phyloP scores from a whole-genome alignment of 176 grass and related monocot genomes.

The Oryza rufipogon region DNA sequence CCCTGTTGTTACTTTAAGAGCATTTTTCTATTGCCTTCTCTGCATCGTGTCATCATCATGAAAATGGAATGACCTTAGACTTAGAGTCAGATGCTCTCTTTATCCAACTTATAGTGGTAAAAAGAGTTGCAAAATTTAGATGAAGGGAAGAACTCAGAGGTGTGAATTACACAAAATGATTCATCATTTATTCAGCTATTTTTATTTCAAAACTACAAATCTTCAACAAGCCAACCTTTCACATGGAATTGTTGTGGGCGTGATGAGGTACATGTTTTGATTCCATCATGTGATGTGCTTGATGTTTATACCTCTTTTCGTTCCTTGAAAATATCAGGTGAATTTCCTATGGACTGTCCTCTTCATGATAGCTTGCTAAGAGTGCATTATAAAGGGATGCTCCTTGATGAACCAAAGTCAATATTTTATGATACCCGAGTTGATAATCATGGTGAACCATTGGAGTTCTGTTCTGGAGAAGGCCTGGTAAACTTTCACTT shows the following conservation, averaged over 20 bases:
- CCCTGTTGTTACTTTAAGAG: not conserved
- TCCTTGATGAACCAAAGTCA: conserved; percentile 84
- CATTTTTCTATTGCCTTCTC: not conserved
- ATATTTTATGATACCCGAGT: conserved; percentile 94
- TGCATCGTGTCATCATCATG: not conserved
- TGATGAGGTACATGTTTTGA: conserved; percentile 16
- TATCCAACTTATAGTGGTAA: not conserved
- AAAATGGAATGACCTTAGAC: no score
- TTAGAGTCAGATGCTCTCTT: conserved; percentile 2
- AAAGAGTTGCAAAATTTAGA: not conserved
- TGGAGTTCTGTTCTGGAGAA: conserved; percentile 98
- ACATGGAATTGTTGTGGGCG: conserved; percentile 4
- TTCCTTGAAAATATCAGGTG: conserved; percentile 59
- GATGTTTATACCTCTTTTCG: conserved; percentile 24
- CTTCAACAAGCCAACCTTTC: conserved; percentile 10
- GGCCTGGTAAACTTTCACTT: conserved; percentile 63
- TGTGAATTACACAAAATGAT: conserved; percentile 16
- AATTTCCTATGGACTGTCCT: conserved; percentile 99
- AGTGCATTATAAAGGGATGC: conserved; percentile 92
- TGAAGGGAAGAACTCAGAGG: not conserved
- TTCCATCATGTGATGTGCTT: conserved; percentile 25
- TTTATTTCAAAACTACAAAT: conserved; percentile 9
- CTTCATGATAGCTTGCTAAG: conserved; percentile 97
- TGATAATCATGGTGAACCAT: conserved; percentile 86
- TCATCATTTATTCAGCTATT: conserved; percentile 2